Percentiles rank a stretch among this genome's conserved stretches.
Evolutionary conservation across 2,329 filamentous ascomycete genomes (phyloP).

Genomic region (Arachnopeziza araneosa): DNA sequence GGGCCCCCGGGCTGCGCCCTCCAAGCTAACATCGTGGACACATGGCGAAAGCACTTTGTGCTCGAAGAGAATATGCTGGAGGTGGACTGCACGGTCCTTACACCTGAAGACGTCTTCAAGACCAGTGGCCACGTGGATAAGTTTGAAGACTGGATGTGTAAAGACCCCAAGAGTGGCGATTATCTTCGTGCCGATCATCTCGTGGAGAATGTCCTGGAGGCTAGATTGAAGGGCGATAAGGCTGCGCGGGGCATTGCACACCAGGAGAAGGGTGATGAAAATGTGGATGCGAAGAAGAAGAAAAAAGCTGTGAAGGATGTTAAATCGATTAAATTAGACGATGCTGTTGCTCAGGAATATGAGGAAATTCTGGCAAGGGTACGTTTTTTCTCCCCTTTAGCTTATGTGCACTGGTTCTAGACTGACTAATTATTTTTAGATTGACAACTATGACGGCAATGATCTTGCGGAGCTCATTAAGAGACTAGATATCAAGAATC

Average conservation of each 20-base stretch:
- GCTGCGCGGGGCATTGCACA: constrained; percentile 69
- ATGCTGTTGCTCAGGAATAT: constrained; percentile 81
- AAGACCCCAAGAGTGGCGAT: constrained; percentile 94
- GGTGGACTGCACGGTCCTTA: constrained; percentile 82
- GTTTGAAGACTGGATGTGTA: constrained; percentile 96
- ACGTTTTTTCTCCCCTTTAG: not conserved
- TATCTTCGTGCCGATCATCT: constrained; percentile 94
- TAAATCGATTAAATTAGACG: constrained; percentile 78
- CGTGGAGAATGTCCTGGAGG: constrained; percentile 88
- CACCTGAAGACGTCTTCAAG: constrained; percentile 88
- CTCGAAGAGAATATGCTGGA: constrained; percentile 70
- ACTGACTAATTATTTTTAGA: constrained; percentile 34
- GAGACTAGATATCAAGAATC: constrained; percentile 88
- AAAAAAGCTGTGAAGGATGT: constrained; percentile 77
- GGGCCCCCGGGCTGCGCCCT: constrained; percentile 62
- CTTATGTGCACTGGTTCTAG: too few relatives aligned
- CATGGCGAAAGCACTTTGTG: constrained; percentile 71
- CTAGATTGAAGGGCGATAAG: constrained; percentile 82
- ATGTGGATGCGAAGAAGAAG: constrained; percentile 76
- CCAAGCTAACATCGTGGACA: constrained; percentile 63
- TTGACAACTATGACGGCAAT: constrained; percentile 89
- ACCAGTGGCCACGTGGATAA: constrained; percentile 96
- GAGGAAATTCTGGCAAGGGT: constrained; percentile 77
- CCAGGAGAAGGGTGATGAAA: constrained; percentile 59
- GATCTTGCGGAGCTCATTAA: constrained; percentile 83